Evolutionary conservation across 257 asterid genomes (phyloP), one percentile per base, ranked within the genome.

Genomic region (Solanum etuberosum): DNA sequence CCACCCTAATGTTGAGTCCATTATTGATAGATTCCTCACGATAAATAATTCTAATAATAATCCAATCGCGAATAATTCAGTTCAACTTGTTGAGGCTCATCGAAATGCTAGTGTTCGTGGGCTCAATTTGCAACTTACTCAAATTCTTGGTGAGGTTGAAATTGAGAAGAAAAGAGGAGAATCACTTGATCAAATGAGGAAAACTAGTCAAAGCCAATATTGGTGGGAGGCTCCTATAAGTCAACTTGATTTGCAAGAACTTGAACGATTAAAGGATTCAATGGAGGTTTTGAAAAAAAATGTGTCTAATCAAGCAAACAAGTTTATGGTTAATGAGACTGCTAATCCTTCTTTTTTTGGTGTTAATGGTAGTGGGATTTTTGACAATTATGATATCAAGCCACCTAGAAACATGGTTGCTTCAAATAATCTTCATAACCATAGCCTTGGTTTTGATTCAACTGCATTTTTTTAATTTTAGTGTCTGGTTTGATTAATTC

Each of bases 211-310:
- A 83, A 85, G 86, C 20, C 92, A 90, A 5, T 87, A 88, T 31
- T 95, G 99, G 98, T 93, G 96, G 98, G 97, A 96, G 65, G 87
- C 89, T 5, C 97, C 98, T 0, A 37, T 95, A 0, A 61, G 34
- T 13, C 88, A 91, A 5, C 67, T 94, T 35, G 94, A 92, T 84
- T 71, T 93, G 84, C 92, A 87, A 4, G 94, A 95, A 85, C 86
- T 96, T 35, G 90, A 90, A 87, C 95, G 92, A 74, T 68, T 96
- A 16, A 92, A 85, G 78, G 93, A 91, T 8, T 91, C 94, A n/a
- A 91, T 94, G 97, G 94, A 96, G 59, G 94, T 88, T 86, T 84
- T 96, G 82, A 95, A 88, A 91, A 91, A 88, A 35, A 90, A 25
- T 68, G 93, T 92, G 3, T 67, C 70, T 1, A 86, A 68, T 5